phyloP scores from a whole-genome alignment of 805 yeast genomes.

The Pichia phayaonensis region DNA sequence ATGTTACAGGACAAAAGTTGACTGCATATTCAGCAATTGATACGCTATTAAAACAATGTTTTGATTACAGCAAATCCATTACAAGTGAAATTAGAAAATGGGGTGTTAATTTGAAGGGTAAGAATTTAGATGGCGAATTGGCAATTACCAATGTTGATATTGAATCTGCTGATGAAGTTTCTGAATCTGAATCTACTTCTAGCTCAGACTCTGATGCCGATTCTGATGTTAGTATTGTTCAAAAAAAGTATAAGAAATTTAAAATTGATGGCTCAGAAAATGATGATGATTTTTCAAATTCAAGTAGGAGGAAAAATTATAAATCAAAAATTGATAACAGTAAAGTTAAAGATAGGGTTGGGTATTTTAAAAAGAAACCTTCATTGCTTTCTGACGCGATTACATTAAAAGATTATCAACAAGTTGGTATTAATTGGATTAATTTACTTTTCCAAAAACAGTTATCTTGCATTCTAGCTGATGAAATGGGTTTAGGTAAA shows the following conservation, averaged over 20 bases:
- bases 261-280: conserved; percentile 36
- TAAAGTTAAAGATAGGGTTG: conserved; percentile 11
- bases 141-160: conserved; percentile 49
- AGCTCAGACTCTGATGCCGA: conserved; percentile 8
- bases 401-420: conserved; percentile 80
- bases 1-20: conserved; percentile 59
- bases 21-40: conserved; percentile 93
- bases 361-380: conserved; percentile 68
- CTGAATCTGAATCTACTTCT: conserved; percentile 13
- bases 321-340: conserved; percentile 26
- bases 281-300: conserved; percentile 23
- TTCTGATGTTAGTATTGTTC: conserved; percentile 32
- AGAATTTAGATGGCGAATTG: conserved; percentile 44
- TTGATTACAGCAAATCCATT: conserved; percentile 65
- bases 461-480: conserved; percentile 90
- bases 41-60: conserved; percentile 78
- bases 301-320: conserved; percentile 11
- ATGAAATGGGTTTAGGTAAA: conserved; percentile 98
- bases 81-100: conserved; percentile 68
- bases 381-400: conserved; percentile 52
- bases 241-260: conserved; percentile 6
- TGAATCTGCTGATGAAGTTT: conserved; percentile 13
- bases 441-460: conserved; percentile 66
- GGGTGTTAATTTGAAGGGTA: conserved; percentile 77
- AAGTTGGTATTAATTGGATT: conserved; percentile 96